These are phyloP conservation scores for Bondarzewia mesenterica DNA, from an alignment of 1,284 basidiomycete genomes.

Conservation along the genomic window DNA sequence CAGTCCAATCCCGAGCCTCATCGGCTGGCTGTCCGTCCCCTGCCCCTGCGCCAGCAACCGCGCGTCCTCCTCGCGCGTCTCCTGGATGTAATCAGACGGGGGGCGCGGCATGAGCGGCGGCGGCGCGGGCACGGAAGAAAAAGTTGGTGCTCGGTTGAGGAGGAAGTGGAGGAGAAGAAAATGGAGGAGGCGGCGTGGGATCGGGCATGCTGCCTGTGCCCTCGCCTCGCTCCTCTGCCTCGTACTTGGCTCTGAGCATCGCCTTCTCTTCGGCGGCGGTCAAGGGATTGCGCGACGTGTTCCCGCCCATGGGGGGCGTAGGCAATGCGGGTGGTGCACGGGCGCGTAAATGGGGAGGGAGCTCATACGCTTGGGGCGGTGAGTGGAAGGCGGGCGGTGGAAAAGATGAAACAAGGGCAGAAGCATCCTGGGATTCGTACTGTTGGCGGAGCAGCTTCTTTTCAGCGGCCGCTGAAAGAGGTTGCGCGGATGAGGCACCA, in stretches of 20 bases:
- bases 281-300: slow-evolving; percentile 31
- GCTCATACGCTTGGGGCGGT: slow-evolving; percentile 9
- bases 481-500: slow-evolving; percentile 6
- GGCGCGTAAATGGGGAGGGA: slow-evolving; percentile 15
- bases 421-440: slow-evolving; percentile 8
- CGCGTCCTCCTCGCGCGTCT: slow-evolving; percentile 64
- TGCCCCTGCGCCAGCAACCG: slow-evolving; percentile 18
- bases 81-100: slow-evolving; percentile 67
- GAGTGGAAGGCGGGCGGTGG: slow-evolving; percentile 5
- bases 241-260: slow-evolving; percentile 52
- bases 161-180: slow-evolving; percentile 5
- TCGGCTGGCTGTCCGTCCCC: not conserved
- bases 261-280: slow-evolving; percentile 76
- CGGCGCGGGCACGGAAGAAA: slow-evolving; percentile 32
- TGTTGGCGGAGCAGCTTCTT: slow-evolving; percentile 3
- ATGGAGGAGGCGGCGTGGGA: slow-evolving; percentile 8
- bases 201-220: slow-evolving; percentile 5
- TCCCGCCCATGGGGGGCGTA: slow-evolving; percentile 21
- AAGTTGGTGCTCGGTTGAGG: not conserved
- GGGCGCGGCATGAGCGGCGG: slow-evolving; percentile 68
- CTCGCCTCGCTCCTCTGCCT: slow-evolving; percentile 34
- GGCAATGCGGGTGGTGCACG: slow-evolving; percentile 21
- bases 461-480: slow-evolving; percentile 2
- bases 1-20: not conserved
- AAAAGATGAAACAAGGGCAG: slow-evolving; percentile 5